A percentile compares a stretch with the other conserved stretches of the same genome.
Evolutionary conservation across 176 grass and related monocot genomes (phyloP).

Genomic region (Neostapfia colusana): DNA sequence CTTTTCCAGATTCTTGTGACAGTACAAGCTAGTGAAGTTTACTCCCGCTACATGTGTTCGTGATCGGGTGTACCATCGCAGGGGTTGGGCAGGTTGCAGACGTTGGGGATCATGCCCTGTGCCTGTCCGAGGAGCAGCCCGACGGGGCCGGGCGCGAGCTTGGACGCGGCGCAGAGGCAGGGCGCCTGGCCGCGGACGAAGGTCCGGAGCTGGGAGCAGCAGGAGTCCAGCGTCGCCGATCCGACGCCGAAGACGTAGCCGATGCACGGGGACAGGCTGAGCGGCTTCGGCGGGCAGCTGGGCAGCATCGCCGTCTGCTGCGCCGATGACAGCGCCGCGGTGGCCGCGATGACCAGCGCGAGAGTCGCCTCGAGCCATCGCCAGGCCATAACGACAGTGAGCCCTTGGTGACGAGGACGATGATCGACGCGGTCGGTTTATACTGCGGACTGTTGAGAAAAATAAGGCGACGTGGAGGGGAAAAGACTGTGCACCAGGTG

Average conservation of each 20-base stretch:
- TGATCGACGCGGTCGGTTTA: conserved; percentile 31
- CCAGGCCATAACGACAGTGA: conserved; percentile 34
- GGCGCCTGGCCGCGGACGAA: conserved; percentile 57
- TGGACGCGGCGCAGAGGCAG: conserved; percentile 65
- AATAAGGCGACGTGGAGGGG: not conserved
- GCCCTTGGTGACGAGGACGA: not conserved
- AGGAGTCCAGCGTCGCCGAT: conserved; percentile 50
- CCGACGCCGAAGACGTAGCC: conserved; percentile 57
- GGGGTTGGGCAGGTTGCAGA: conserved; percentile 69
- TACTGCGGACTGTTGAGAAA: conserved; percentile 36
- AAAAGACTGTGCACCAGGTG: conserved; percentile 30
- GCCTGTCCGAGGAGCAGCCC: conserved; percentile 65
- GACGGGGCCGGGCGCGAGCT: conserved; percentile 46
- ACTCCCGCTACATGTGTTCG: not conserved
- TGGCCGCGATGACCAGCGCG: not conserved
- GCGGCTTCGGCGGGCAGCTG: conserved; percentile 45
- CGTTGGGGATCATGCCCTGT: conserved; percentile 69
- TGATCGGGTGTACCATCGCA: conserved; percentile 52
- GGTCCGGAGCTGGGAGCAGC: conserved; percentile 58
- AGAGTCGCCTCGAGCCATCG: not conserved
- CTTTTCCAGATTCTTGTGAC: not conserved
- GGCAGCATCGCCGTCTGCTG: conserved; percentile 37
- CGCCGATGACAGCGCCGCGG: conserved; percentile 11
- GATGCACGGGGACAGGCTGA: conserved; percentile 71
- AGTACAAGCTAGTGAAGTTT: not conserved